These are phyloP conservation scores for Talaromyces nanjingensis DNA, from an alignment of 495 filamentous ascomycete species.

Conservation along the genomic window DNA sequence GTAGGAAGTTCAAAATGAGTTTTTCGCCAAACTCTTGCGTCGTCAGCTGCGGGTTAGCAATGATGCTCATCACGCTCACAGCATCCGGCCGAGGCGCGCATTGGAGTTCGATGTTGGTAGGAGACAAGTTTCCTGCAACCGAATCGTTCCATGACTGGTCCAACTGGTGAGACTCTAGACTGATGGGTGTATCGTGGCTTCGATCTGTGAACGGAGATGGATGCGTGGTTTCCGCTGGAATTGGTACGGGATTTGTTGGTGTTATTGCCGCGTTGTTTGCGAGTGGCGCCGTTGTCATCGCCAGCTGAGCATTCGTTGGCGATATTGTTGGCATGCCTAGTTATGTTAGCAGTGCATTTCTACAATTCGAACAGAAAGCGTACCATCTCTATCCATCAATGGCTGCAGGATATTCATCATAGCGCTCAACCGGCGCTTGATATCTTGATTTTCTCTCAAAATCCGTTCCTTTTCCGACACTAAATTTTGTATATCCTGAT, in stretches of 20 bases:
- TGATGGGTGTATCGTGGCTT: slow-evolving; percentile 4
- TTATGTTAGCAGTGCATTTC: neutral
- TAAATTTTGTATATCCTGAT: slow-evolving; percentile 67
- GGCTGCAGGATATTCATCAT: slow-evolving; percentile 62
- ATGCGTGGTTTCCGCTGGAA: slow-evolving; percentile 3
- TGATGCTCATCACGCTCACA: neutral
- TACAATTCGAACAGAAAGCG: neutral
- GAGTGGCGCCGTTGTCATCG: neutral
- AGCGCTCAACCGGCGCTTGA: slow-evolving; percentile 52
- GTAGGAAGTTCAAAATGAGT: slow-evolving; percentile 61
- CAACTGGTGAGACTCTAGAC: neutral
- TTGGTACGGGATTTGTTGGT: neutral
- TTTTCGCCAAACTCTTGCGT: slow-evolving; percentile 26
- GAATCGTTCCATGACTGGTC: slow-evolving; percentile 1
- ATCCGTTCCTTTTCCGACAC: slow-evolving; percentile 62
- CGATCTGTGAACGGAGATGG: slow-evolving; percentile 5
- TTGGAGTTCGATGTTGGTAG: neutral
- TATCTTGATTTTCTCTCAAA: slow-evolving; percentile 63
- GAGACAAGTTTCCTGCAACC: neutral
- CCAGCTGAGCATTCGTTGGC: neutral
- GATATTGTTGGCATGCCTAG: neutral
- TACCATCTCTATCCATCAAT: slow-evolving; percentile 27
- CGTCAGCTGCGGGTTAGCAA: neutral
- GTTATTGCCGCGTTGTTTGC: neutral
- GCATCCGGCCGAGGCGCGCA: neutral